Conservation (phyloP, 202 grass and related monocot genomes). For the Setaria viridis region DNA sequence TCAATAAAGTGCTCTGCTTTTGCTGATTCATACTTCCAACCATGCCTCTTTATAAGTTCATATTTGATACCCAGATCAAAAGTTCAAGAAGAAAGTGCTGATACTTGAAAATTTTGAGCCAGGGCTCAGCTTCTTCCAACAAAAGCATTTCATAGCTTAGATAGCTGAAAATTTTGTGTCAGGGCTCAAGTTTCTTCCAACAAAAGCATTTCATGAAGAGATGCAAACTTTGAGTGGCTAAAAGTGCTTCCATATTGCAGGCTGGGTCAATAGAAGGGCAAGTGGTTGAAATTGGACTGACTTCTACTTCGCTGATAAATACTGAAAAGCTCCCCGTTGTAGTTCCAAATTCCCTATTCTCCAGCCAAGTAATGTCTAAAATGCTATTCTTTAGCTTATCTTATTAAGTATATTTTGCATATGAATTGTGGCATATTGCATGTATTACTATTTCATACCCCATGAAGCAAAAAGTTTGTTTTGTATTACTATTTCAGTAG, state of each 20-base stretch:
- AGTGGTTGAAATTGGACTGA: conserved; percentile 75
- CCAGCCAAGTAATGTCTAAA: conserved; percentile 61
- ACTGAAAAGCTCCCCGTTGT: conserved; percentile 69
- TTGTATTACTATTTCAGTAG: no score
- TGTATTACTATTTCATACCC: neutral
- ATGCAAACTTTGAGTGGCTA: conserved; percentile 15
- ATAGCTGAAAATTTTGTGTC: neutral
- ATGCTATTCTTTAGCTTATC: neutral
- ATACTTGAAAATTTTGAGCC: neutral
- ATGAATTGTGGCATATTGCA: neutral
- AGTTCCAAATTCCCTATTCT: conserved; percentile 79
- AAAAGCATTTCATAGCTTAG: neutral
- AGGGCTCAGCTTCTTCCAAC: neutral
- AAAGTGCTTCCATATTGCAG: conserved; percentile 47
- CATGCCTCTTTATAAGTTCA: neutral
- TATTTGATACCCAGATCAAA: neutral
- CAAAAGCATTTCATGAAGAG: neutral
- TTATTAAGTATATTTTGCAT: neutral
- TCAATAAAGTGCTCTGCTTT: conserved; percentile 9
- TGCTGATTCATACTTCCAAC: neutral
- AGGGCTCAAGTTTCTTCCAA: neutral
- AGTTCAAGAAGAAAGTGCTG: neutral
- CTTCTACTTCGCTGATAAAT: conserved; percentile 68
- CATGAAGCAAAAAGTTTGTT: no score
- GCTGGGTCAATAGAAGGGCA: conserved; percentile 84